A percentile compares a stretch with the other conserved stretches of the same genome.
Evolutionary conservation across 495 filamentous ascomycete genomes (phyloP).

Genomic region (Ramalina peruviana): DNA sequence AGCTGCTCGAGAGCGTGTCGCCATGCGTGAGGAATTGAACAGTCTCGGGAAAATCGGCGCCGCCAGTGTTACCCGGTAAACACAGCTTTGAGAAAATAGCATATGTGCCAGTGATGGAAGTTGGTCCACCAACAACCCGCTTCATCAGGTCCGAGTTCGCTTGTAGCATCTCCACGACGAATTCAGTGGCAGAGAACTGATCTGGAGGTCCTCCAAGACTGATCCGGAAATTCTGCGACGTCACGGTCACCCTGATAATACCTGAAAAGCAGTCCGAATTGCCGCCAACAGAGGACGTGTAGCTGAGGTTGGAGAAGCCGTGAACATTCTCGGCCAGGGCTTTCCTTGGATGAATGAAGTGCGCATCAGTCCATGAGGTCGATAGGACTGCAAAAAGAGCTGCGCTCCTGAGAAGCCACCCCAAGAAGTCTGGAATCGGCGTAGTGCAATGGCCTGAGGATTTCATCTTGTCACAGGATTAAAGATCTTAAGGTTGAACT

Average conservation of each 20-base stretch:
- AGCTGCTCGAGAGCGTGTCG: slow-evolving; percentile 14
- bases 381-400: no score
- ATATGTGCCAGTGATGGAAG: slow-evolving; percentile 7
- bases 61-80: slow-evolving; percentile 8
- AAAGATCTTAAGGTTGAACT: no score
- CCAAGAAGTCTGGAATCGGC: no score
- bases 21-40: slow-evolving; percentile 23
- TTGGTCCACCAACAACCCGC: not conserved
- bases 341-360: no score
- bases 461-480: no score
- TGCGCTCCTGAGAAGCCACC: no score
- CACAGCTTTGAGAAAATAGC: slow-evolving; percentile 19
- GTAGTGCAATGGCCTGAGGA: no score
- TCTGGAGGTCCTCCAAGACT: not conserved
- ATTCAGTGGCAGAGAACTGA: not conserved
- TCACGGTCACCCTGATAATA: not conserved
- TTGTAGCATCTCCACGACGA: not conserved
- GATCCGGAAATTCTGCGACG: not conserved
- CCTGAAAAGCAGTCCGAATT: not conserved
- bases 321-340: no score
- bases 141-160: not conserved
- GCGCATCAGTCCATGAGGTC: no score
- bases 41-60: slow-evolving; percentile 6
- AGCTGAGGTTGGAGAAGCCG: no score
- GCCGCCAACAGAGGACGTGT: not conserved